Conservation (phyloP, 2,329 filamentous ascomycete species). For the Xylaria sp. region DNA sequence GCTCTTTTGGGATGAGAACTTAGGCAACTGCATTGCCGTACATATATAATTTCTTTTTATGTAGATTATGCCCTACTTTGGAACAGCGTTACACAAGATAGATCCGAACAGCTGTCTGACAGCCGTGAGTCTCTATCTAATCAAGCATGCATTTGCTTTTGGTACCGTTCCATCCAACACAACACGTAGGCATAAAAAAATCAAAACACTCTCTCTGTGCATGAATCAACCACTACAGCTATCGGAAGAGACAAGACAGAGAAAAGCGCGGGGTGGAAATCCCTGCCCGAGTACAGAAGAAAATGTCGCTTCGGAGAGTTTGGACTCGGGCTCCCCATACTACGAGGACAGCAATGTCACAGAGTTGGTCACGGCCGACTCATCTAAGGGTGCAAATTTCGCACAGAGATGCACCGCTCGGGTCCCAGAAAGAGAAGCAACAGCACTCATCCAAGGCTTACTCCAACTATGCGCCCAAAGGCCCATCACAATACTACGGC, state of each 20-base stretch:
- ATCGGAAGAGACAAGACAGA: not conserved
- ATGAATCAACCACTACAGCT: not conserved
- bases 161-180: not conserved
- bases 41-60: not conserved
- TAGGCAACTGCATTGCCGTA: not conserved
- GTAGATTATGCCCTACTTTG: not conserved
- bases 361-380: not conserved
- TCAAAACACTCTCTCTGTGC: not conserved
- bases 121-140: slow-evolving; percentile 1
- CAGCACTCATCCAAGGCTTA: slow-evolving; percentile 12
- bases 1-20: not conserved
- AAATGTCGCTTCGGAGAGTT: slow-evolving; percentile 21
- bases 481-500: slow-evolving; percentile 1
- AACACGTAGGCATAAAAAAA: not conserved
- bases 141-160: not conserved
- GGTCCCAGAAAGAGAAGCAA: not conserved
- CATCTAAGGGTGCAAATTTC: not conserved
- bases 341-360: not conserved
- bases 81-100: not conserved
- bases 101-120: not conserved
- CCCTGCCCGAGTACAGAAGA: not conserved
- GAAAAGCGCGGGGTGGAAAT: not conserved
- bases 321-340: not conserved
- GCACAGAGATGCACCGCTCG: not conserved
- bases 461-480: slow-evolving; percentile 30